These are phyloP conservation scores for Xerocomellus dryophilus DNA, from an alignment of 768 basidiomycete species.

Conservation along the genomic window DNA sequence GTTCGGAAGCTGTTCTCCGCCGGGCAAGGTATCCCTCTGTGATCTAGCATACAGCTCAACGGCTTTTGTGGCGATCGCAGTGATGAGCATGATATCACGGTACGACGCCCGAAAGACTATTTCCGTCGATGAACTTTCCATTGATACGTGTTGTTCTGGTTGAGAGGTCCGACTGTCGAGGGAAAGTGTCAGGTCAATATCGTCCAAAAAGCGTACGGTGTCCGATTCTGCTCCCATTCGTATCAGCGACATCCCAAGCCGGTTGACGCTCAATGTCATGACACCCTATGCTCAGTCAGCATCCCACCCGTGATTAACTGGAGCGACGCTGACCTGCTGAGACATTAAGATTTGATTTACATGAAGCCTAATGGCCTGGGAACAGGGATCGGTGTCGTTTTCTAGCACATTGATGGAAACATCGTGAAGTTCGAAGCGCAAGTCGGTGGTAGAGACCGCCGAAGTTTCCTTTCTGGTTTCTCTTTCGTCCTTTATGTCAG, in stretches of 20 bases:
- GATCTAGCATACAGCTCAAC: conserved; percentile 64
- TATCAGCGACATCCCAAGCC: conserved; percentile 90
- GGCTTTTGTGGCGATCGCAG: conserved; percentile 81
- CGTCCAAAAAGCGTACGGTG: conserved; percentile 88
- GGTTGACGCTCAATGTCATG: conserved; percentile 72
- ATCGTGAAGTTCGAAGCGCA: conserved; percentile 86
- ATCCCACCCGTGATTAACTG: background rate
- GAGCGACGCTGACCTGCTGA: conserved; percentile 66
- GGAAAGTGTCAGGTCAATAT: conserved; percentile 83
- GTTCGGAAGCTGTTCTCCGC: conserved; percentile 8
- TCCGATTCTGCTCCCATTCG: conserved; percentile 83
- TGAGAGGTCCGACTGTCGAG: conserved; percentile 76
- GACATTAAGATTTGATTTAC: conserved; percentile 84
- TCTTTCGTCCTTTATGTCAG: conserved; percentile 13
- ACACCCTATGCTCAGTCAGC: conserved; percentile 56
- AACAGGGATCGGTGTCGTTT: conserved; percentile 70
- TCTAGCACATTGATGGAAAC: conserved; percentile 87
- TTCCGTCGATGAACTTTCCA: conserved; percentile 79
- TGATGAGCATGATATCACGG: conserved; percentile 88
- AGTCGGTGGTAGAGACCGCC: conserved; percentile 40
- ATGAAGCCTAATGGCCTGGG: conserved; percentile 84
- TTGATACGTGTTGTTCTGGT: conserved; percentile 72
- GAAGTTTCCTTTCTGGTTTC: conserved; percentile 13
- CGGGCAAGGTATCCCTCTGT: conserved; percentile 25
- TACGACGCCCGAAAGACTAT: conserved; percentile 94